Evolutionary conservation across 1,284 basidiomycete genomes (phyloP).

Genomic region (Papiliotrema terrestris): DNA sequence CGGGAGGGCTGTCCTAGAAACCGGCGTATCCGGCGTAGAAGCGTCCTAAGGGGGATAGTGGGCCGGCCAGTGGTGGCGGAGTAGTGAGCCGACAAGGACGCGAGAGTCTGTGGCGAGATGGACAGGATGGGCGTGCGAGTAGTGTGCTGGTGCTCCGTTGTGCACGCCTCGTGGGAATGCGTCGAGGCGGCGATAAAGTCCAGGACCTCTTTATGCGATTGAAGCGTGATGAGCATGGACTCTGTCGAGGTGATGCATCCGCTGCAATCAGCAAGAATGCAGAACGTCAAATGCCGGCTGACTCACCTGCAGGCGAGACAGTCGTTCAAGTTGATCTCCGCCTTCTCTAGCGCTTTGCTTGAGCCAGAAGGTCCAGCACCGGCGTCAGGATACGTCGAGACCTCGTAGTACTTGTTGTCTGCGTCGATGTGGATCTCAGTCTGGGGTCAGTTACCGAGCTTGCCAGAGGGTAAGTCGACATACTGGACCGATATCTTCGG

Average conservation of each 20-base stretch:
- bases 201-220: slow-evolving; percentile 89
- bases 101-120: slow-evolving; percentile 86
- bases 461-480: not conserved
- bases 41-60: slow-evolving; percentile 55
- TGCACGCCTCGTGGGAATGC: slow-evolving; percentile 46
- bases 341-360: slow-evolving; percentile 68
- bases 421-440: slow-evolving; percentile 84
- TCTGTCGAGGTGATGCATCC: slow-evolving; percentile 98
- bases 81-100: slow-evolving; percentile 77
- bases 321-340: slow-evolving; percentile 93
- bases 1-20: slow-evolving; percentile 52
- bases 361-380: slow-evolving; percentile 27
- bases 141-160: slow-evolving; percentile 3
- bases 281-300: not conserved
- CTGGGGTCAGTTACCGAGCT: slow-evolving; percentile 31
- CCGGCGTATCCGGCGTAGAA: slow-evolving; percentile 64
- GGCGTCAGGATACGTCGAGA: slow-evolving; percentile 31
- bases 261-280: slow-evolving; percentile 50
- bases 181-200: slow-evolving; percentile 60
- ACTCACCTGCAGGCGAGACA: slow-evolving; percentile 60
- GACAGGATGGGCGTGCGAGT: slow-evolving; percentile 69
- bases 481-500: slow-evolving; percentile 23
- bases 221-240: slow-evolving; percentile 93
- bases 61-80: slow-evolving; percentile 29
- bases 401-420: slow-evolving; percentile 49